Percentiles rank a stretch among this genome's conserved stretches.
phyloP scores from a whole-genome alignment of 2,329 filamentous ascomycete genomes.

The Aspergillus chevalieri region DNA sequence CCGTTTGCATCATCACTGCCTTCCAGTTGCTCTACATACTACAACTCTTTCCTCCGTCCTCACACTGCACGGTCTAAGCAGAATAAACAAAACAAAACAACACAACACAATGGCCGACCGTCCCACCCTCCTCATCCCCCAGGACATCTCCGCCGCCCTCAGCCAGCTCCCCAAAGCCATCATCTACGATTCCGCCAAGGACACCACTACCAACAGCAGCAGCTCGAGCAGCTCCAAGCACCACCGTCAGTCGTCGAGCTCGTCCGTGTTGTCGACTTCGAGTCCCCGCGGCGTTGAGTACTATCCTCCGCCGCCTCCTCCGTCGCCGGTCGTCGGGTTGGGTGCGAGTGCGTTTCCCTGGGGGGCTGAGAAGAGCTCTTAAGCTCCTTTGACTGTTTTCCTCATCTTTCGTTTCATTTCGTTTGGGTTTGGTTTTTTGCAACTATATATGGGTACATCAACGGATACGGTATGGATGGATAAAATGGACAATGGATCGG shows the following conservation, averaged over 20 bases:
- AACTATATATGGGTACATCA: neutral
- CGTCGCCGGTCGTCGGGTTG: conserved; percentile 18
- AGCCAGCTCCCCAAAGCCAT: conserved; percentile 2
- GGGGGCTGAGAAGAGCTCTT: conserved; percentile 1
- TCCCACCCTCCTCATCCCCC: conserved; percentile 23
- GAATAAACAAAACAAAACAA: neutral
- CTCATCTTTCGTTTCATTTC: neutral
- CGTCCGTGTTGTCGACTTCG: neutral
- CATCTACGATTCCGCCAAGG: neutral
- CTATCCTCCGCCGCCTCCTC: conserved; percentile 26
- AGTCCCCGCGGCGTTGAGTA: conserved; percentile 3
- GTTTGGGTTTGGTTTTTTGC: neutral
- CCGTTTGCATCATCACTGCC: neutral
- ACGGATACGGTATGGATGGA: neutral
- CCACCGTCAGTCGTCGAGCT: conserved; percentile 7
- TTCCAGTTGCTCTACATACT: neutral
- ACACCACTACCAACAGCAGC: neutral
- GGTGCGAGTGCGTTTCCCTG: conserved; percentile 11
- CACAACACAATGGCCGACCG: conserved; percentile 5
- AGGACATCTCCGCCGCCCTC: conserved; percentile 36
- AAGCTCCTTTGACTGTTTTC: neutral
- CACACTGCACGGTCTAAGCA: neutral
- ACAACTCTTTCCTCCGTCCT: neutral
- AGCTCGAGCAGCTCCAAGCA: conserved; percentile 11
- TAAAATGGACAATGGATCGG: neutral